A percentile compares a stretch with the other conserved stretches of the same genome.
Conservation (phyloP, 139 green algal species). For the Tetradesmus obliquus region DNA sequence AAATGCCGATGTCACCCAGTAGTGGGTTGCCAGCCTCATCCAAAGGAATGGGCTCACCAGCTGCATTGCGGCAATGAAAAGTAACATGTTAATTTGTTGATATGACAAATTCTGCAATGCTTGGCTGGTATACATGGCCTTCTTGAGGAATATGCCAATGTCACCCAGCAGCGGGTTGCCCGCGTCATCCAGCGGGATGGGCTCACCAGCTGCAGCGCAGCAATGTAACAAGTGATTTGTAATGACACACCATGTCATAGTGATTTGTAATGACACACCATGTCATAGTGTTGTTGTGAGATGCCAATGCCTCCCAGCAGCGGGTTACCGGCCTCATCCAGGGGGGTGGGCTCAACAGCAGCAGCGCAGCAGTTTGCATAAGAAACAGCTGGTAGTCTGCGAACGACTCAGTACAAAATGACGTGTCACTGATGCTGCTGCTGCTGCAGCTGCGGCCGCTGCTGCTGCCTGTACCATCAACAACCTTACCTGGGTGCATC, state of each 20-base stretch:
- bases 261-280: no score
- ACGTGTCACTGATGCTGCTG: neutral
- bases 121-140: conserved; percentile 43
- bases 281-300: no score
- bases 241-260: no score
- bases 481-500: conserved; percentile 43
- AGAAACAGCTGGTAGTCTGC: neutral
- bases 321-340: conserved; percentile 84
- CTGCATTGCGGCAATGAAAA: neutral
- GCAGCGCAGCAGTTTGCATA: neutral
- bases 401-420: neutral
- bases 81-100: neutral
- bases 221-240: no score
- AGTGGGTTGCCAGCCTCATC: conserved; percentile 84
- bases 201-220: conserved; percentile 16
- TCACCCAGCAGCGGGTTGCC: conserved; percentile 83
- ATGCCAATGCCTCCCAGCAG: conserved; percentile 63
- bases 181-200: conserved; percentile 61
- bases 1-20: conserved; percentile 65
- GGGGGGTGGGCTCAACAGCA: conserved; percentile 24
- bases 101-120: neutral
- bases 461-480: neutral
- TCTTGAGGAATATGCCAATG: conserved; percentile 39
- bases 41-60: conserved; percentile 32
- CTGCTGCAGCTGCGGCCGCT: neutral